Conservation (phyloP, 2,329 filamentous ascomycete species). For the Hymenoscyphus linearis region DNA sequence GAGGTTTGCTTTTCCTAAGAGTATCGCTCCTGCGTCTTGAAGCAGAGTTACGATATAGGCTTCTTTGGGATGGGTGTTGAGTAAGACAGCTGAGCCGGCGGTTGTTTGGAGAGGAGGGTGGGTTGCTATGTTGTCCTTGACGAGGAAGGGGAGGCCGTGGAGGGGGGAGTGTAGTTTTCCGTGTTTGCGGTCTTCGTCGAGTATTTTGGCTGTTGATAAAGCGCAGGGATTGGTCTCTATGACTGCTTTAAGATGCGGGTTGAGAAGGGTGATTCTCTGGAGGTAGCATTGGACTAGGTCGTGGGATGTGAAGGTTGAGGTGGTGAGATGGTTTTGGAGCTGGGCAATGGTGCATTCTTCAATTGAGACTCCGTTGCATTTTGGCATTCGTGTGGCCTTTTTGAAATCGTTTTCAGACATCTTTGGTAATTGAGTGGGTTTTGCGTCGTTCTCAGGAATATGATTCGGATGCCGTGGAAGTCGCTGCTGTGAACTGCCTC, state of each 20-base stretch:
- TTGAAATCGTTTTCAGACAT: not conserved
- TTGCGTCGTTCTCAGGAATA: too few species aligned
- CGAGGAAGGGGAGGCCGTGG: conserved; percentile 69
- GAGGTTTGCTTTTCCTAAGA: conserved; percentile 66
- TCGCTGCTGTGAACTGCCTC: too few species aligned
- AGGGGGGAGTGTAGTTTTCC: conserved; percentile 58
- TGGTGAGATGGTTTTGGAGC: conserved; percentile 43
- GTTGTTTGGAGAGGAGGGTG: conserved; percentile 70
- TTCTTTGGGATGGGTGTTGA: conserved; percentile 64
- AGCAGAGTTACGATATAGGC: conserved; percentile 57
- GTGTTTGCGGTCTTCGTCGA: conserved; percentile 54
- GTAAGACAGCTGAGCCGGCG: conserved; percentile 61
- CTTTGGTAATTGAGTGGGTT: too few species aligned
- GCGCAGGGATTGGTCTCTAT: conserved; percentile 66
- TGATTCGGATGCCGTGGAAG: too few species aligned
- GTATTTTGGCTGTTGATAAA: conserved; percentile 51
- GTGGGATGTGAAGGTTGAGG: conserved; percentile 44
- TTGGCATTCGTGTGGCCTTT: conserved; percentile 41
- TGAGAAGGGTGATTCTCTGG: conserved; percentile 42
- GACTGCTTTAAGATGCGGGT: conserved; percentile 62
- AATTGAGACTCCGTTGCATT: conserved; percentile 54
- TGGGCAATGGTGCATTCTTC: conserved; percentile 67
- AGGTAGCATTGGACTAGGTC: conserved; percentile 60
- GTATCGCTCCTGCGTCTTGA: conserved; percentile 54
- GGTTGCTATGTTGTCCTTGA: conserved; percentile 69